Base-by-base conservation (phyloP, 192 early-diverging fungal genomes). In the Linnemannia hyalina region DNA sequence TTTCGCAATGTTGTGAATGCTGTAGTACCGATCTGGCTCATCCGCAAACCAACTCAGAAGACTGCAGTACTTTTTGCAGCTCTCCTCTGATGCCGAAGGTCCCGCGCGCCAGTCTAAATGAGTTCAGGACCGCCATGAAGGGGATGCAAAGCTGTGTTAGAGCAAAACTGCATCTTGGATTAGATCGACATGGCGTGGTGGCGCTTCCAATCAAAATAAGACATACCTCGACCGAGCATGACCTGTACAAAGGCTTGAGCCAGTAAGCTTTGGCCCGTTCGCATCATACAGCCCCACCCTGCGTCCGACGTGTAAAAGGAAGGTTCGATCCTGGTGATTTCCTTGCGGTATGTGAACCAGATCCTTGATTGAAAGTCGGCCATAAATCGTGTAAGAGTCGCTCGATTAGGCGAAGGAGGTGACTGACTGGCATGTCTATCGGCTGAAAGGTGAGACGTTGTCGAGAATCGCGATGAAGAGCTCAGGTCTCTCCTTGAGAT, bases 261-360 rank as follows among this genome's bases (percentile, higher is more conserved):
- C 4, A 89, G 71, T 74, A 89, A 74, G 68, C 89, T 89, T 46
- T 89, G 89, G 7, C 89, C 89, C 10, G 89, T 89, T 38, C 89
- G 82, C 77, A 87, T 86, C 89, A 89, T 89, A 22, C 89, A 89
- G 32, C 89, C 89, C 89, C 89, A 89, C 26, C 89, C 89, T 23
- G 89, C 86, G 70, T 89, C 89, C 4, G 82, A 83, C 13, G 89
- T 89, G 44, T 88, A 87, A 57, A 72, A 78, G 3, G 89, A 80
- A 13, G 89, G 89, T 42, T 88, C 89, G 40, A 89, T 89, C n/a
- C 85, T 80, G 0, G 76, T 11, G 55, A 88, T 82, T 40, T 89
- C 85, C 63, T 89, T 89, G n/a, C 89, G 81, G 60, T 89, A 89
- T 2, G 82, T 87, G 60, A 86, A 89, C 85, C 80, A 89, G 11